Evolutionary conservation across 2,329 filamentous ascomycete genomes (phyloP), one percentile per base, ranked within the genome.

Genomic region (Corynespora cassiicola): DNA sequence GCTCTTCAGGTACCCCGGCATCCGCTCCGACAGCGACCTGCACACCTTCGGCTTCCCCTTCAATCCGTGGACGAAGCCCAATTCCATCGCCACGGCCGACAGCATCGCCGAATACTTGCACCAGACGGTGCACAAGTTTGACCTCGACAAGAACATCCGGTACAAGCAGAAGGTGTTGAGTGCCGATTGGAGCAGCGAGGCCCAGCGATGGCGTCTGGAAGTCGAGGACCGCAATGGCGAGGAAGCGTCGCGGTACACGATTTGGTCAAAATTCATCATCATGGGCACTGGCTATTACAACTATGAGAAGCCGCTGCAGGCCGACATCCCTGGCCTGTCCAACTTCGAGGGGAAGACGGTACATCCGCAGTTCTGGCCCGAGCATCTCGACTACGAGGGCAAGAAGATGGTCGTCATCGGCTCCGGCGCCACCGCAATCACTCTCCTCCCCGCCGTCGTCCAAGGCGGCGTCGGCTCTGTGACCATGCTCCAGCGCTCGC

Each of bases 401-500:
- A 89, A 90, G 66, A 80, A 80, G 28, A 74, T 92, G 15, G 78
- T 88, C 27, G 75, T 92, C 41, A 81, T 94, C 46, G 88, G 88
- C 11, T 86, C 81, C 11, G 90, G 90, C 6, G 89, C 89, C 2
- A 95, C 90, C 0, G 86, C 88, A 6, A 71, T 92, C 31, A 94
- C 89, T 0, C 75, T 95, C 1, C 65, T 95, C 3, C 90, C 89
- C 1, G 79, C 76, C 30, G 69, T 95, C 29, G 81, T 83, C 1
- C 71, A 86, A 27, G 80, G 77, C 24, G 87, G 86, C 9, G 72
- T 71, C 5, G 70, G 69, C 5, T 77, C 80, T 10, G 82, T 90
- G 18, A 92, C 87, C 1, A 89, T 92, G 81, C 76, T 95, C 3
- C 89, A 95, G 69, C 82, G 90, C 39, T 89, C 84, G 29, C 90